These are phyloP conservation scores for Colletotrichum cuscutae DNA, from an alignment of 2,329 filamentous ascomycete species.

Conservation along the genomic window DNA sequence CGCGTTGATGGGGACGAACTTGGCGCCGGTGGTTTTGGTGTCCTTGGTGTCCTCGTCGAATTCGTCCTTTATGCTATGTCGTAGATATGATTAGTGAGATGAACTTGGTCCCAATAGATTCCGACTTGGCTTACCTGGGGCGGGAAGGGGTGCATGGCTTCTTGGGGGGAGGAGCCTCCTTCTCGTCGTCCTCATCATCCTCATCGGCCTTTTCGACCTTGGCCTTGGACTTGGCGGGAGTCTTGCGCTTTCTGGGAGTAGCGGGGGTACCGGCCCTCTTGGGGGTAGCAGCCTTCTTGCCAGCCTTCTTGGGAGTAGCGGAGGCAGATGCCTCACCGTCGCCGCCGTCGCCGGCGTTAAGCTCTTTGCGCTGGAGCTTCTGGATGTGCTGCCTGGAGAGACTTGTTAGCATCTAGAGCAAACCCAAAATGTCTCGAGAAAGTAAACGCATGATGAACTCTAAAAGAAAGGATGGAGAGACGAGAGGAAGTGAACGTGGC, in stretches of 20 bases:
- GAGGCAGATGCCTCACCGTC: constrained; percentile 16
- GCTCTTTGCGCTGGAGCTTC: constrained; percentile 51
- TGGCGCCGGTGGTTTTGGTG: not conserved
- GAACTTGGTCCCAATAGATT: not conserved
- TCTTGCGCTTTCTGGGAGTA: constrained; percentile 44
- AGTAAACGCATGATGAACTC: not conserved
- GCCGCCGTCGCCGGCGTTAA: constrained; percentile 38
- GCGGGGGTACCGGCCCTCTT: constrained; percentile 35
- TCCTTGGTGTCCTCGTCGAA: not conserved
- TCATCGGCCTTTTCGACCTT: constrained; percentile 40
- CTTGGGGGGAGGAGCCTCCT: constrained; percentile 34
- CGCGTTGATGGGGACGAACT: not conserved
- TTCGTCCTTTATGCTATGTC: not conserved
- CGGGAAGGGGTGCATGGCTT: constrained; percentile 34
- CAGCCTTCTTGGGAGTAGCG: not conserved
- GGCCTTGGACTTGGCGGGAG: constrained; percentile 37
- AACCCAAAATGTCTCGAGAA: too few species aligned
- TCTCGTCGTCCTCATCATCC: constrained; percentile 40
- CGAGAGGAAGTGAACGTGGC: not conserved
- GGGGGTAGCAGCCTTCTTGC: constrained; percentile 23
- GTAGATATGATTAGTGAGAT: not conserved
- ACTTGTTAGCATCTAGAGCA: constrained; percentile 23
- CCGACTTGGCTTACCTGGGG: not conserved
- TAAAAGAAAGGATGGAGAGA: not conserved
- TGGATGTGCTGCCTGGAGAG: constrained; percentile 56